These are phyloP conservation scores for Porpolomopsis calyptriformis DNA, from an alignment of 768 basidiomycete species.

Conservation along the genomic window DNA sequence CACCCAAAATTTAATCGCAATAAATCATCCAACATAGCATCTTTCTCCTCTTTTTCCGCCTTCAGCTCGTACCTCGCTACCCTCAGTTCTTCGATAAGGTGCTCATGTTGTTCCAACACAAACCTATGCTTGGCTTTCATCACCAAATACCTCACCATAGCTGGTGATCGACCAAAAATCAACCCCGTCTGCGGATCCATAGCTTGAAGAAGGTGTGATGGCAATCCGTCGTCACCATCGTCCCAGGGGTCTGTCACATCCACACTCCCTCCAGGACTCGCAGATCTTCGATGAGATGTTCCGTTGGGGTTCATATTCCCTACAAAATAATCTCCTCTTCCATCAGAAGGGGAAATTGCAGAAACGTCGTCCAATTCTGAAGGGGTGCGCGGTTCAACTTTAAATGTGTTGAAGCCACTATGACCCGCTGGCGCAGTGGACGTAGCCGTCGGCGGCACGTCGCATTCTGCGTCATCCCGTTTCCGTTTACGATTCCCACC, in stretches of 20 bases:
- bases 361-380: slow-evolving; percentile 21
- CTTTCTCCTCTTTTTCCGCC: slow-evolving; percentile 48
- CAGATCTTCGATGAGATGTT: not conserved
- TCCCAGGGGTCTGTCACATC: not conserved
- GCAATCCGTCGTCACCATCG: slow-evolving; percentile 36
- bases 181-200: slow-evolving; percentile 48
- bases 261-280: not conserved
- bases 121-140: slow-evolving; percentile 73
- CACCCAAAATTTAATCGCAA: slow-evolving; percentile 43
- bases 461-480: slow-evolving; percentile 23
- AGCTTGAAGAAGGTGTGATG: slow-evolving; percentile 40
- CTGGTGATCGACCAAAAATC: slow-evolving; percentile 59
- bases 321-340: slow-evolving; percentile 2
- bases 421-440: slow-evolving; percentile 17
- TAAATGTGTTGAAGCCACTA: slow-evolving; percentile 48
- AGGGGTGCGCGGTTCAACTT: slow-evolving; percentile 42
- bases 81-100: slow-evolving; percentile 55
- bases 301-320: slow-evolving; percentile 1
- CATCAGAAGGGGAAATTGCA: not conserved
- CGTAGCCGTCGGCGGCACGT: slow-evolving; percentile 8
- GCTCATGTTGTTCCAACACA: slow-evolving; percentile 56
- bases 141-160: slow-evolving; percentile 58
- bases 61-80: slow-evolving; percentile 40
- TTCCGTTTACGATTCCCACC: slow-evolving; percentile 64
- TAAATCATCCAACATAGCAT: slow-evolving; percentile 45